Evolutionary conservation across 1,284 basidiomycete species (phyloP).

Genomic region (Irpex sp.): DNA sequence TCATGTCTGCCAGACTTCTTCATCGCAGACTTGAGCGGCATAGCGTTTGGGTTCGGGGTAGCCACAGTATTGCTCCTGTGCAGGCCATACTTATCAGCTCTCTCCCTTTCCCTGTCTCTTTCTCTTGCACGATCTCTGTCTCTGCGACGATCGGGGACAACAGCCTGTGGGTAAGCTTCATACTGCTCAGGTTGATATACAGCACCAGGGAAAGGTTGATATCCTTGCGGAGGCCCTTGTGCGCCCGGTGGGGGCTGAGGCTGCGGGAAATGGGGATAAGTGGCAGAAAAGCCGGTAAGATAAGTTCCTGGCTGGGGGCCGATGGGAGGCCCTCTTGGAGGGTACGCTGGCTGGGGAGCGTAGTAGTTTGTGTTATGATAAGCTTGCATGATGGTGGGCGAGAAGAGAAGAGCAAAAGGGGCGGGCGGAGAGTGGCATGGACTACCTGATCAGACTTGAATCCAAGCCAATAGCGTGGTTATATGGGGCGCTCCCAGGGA

Average conservation of each 20-base stretch:
- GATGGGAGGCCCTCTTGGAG: background rate
- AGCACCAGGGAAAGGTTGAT: constrained; percentile 11
- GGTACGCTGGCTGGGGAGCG: constrained; percentile 1
- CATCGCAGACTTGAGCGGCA: constrained; percentile 54
- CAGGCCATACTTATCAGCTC: constrained; percentile 2
- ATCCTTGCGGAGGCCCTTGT: background rate
- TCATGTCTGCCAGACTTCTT: constrained; percentile 37
- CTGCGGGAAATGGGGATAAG: constrained; percentile 16
- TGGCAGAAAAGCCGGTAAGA: background rate
- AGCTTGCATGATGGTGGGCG: constrained; percentile 22
- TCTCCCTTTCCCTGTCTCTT: constrained; percentile 12
- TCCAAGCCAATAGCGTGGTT: background rate
- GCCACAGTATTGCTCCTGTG: constrained; percentile 19
- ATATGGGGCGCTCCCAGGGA: constrained; percentile 10
- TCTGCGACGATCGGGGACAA: constrained; percentile 1
- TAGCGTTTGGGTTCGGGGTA: constrained; percentile 13
- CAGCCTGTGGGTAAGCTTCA: constrained; percentile 2
- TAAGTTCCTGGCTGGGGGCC: background rate
- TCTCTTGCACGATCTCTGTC: constrained; percentile 14
- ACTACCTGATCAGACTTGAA: constrained; percentile 2
- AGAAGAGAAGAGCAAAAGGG: background rate
- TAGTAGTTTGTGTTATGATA: constrained; percentile 16
- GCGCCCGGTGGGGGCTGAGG: constrained; percentile 14
- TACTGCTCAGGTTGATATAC: constrained; percentile 8
- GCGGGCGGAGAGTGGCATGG: constrained; percentile 1